Conservation (phyloP, 805 yeast genomes). For the Helenozyma rhizophorensis region DNA sequence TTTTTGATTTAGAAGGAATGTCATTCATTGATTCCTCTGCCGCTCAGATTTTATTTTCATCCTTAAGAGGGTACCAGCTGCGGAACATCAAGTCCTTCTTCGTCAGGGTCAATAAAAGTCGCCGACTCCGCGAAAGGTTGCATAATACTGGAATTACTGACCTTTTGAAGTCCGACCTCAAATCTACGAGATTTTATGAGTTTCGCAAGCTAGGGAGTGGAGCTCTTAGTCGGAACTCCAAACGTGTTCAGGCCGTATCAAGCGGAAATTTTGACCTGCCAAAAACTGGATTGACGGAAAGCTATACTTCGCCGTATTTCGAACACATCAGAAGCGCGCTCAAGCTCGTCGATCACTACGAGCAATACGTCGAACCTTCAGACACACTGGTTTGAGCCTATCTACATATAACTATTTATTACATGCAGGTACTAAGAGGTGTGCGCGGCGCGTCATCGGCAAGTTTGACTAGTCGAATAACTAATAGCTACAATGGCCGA, state of each 20-base stretch:
- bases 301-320: slow-evolving; percentile 27
- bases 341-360: neutral
- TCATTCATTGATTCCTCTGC: slow-evolving; percentile 40
- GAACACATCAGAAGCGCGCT: slow-evolving; percentile 21
- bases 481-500: too few relatives aligned
- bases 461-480: too few relatives aligned
- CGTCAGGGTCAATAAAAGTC: slow-evolving; percentile 28
- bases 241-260: neutral
- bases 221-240: too few relatives aligned
- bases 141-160: slow-evolving; percentile 25
- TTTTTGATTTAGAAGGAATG: slow-evolving; percentile 42
- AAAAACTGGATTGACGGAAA: slow-evolving; percentile 14
- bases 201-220: slow-evolving; percentile 1
- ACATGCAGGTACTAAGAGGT: too few relatives aligned
- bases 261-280: slow-evolving; percentile 1
- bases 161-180: slow-evolving; percentile 23
- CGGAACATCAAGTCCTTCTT: slow-evolving; percentile 32
- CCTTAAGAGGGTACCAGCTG: slow-evolving; percentile 24
- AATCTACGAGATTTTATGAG: slow-evolving; percentile 20
- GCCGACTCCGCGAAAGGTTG: slow-evolving; percentile 25
- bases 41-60: slow-evolving; percentile 29
- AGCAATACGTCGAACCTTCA: slow-evolving; percentile 10
- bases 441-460: too few relatives aligned
- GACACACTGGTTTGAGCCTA: too few relatives aligned
- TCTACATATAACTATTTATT: too few relatives aligned